phyloP scores from a whole-genome alignment of 2,329 filamentous ascomycete genomes.

The Pseudocercospora crystallina region DNA sequence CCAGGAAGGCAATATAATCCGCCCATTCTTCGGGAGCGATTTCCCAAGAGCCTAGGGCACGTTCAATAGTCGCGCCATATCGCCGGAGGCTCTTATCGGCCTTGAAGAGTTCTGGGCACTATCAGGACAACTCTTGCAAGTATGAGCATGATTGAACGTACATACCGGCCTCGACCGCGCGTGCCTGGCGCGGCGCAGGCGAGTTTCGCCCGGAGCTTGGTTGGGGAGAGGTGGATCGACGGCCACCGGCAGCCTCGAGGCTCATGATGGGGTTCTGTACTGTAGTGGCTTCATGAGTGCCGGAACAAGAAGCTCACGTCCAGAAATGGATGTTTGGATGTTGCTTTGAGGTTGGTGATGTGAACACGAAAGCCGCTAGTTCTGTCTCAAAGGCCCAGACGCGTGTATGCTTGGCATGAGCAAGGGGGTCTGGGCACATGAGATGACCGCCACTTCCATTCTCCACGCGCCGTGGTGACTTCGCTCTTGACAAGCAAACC shows the following conservation, averaged over 20 bases:
- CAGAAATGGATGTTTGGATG: too few species aligned
- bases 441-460: not conserved
- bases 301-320: not conserved
- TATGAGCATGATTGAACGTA: constrained; percentile 22
- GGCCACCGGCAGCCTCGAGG: constrained; percentile 59
- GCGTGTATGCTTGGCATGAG: too few species aligned
- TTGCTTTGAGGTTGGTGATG: too few species aligned
- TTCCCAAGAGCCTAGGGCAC: constrained; percentile 86
- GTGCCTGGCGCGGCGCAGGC: constrained; percentile 72
- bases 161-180: constrained; percentile 74
- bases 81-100: constrained; percentile 74
- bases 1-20: constrained; percentile 97
- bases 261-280: constrained; percentile 51
- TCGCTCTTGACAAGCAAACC: not conserved
- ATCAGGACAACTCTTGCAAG: constrained; percentile 9
- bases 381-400: too few species aligned
- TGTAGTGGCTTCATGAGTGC: not conserved
- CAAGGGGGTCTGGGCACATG: too few species aligned
- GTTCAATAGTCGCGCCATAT: constrained; percentile 85
- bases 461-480: not conserved
- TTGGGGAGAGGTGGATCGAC: constrained; percentile 64
- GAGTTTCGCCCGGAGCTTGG: constrained; percentile 81
- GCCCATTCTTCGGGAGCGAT: constrained; percentile 96
- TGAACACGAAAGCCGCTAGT: too few species aligned
- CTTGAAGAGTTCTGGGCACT: constrained; percentile 53